A percentile compares a stretch with the other conserved stretches of the same genome.
phyloP scores from a whole-genome alignment of 306 rosid genomes.

The Ceratonia siliqua region DNA sequence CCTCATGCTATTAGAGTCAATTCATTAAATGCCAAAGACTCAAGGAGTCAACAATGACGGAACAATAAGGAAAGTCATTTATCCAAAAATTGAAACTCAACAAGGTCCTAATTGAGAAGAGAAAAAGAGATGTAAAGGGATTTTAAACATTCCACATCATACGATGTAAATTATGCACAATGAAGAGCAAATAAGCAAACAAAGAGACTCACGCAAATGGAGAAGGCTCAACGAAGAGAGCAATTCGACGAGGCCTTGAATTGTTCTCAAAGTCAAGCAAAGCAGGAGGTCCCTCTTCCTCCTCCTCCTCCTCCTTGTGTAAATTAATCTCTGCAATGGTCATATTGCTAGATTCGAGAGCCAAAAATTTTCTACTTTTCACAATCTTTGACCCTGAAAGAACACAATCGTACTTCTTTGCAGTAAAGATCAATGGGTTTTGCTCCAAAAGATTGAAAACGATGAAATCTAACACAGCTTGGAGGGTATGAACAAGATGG shows the following conservation, averaged over 20 bases:
- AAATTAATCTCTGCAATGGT: conserved; percentile 49
- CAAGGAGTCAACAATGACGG: conserved; percentile 6
- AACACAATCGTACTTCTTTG: conserved; percentile 37
- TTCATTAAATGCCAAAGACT: conserved; percentile 26
- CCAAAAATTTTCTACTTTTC: conserved; percentile 36
- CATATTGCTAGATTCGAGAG: conserved; percentile 52
- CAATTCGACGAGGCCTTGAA: conserved; percentile 87
- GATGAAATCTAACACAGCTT: conserved; percentile 23
- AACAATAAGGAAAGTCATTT: background rate
- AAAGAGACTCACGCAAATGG: conserved; percentile 82
- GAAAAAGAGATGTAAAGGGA: background rate
- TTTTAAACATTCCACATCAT: conserved; percentile 13
- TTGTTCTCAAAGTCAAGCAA: conserved; percentile 60
- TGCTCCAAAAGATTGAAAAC: conserved; percentile 32
- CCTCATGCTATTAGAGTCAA: conserved; percentile 12
- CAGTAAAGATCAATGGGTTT: conserved; percentile 45
- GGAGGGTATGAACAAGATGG: conserved; percentile 28
- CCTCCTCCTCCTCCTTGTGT: conserved; percentile 45
- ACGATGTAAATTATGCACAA: background rate
- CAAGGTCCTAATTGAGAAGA: background rate
- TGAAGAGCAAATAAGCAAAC: background rate
- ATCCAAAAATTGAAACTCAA: background rate
- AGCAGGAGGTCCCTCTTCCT: conserved; percentile 59
- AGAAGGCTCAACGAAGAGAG: conserved; percentile 98
- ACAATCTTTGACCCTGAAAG: conserved; percentile 22